phyloP scores from a whole-genome alignment of 2,329 filamentous ascomycete species.

The Clarireedia homoeocarpa region DNA sequence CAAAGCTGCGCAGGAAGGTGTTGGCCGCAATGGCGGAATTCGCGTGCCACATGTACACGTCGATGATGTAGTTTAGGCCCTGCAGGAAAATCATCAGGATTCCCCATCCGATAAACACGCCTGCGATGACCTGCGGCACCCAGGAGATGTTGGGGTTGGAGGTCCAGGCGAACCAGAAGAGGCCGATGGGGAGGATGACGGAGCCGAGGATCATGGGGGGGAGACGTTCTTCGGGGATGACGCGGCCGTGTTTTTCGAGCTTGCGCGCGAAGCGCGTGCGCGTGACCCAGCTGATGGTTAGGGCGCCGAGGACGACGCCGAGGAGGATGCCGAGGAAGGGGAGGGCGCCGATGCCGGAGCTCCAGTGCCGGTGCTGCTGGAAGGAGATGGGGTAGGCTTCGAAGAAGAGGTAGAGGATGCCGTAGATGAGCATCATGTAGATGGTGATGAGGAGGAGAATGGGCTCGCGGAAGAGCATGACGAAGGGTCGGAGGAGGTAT shows the following conservation, averaged over 20 bases:
- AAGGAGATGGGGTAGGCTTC: constrained; percentile 40
- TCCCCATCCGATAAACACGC: constrained; percentile 62
- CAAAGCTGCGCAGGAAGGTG: constrained; percentile 45
- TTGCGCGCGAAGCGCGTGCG: constrained; percentile 63
- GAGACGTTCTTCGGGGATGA: constrained; percentile 59
- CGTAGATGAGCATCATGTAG: constrained; percentile 23
- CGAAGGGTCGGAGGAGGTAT: constrained; percentile 31
- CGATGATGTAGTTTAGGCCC: constrained; percentile 42
- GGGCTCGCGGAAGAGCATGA: constrained; percentile 31
- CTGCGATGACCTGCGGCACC: constrained; percentile 55
- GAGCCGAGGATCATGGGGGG: constrained; percentile 54
- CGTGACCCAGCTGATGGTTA: constrained; percentile 51
- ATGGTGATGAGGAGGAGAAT: constrained; percentile 23
- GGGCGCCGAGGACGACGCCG: constrained; percentile 68
- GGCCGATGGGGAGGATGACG: constrained; percentile 52
- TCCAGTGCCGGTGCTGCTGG: constrained; percentile 34
- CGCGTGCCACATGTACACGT: constrained; percentile 47
- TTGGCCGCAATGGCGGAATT: constrained; percentile 54
- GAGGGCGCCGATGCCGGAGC: constrained; percentile 32
- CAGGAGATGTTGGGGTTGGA: constrained; percentile 46
- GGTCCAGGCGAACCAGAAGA: constrained; percentile 75
- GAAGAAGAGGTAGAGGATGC: constrained; percentile 34
- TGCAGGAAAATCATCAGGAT: constrained; percentile 33
- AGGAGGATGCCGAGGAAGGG: constrained; percentile 4
- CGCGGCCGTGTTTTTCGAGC: constrained; percentile 57